Conservation (phyloP, 1,284 basidiomycete genomes). For the Austroboletus niveus region DNA sequence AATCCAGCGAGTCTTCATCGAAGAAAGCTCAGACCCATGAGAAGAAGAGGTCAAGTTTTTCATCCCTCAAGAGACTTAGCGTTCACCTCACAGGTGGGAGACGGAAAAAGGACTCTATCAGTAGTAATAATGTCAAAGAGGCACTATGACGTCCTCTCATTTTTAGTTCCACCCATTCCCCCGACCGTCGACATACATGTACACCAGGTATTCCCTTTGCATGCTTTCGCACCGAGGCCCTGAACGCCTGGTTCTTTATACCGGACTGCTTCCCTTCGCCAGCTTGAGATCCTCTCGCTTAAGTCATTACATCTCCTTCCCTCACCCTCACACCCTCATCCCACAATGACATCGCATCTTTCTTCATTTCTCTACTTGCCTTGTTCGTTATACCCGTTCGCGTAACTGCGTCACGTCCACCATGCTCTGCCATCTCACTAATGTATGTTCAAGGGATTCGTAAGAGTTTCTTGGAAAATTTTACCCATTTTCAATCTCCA, state of each 20-base stretch:
- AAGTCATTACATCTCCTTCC: slow-evolving; percentile 11
- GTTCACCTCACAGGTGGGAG: slow-evolving; percentile 34
- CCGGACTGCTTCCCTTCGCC: slow-evolving; percentile 5
- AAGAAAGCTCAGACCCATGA: slow-evolving; percentile 39
- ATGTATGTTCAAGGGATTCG: slow-evolving; percentile 25
- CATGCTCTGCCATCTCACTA: slow-evolving; percentile 31
- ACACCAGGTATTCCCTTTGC: slow-evolving; percentile 15
- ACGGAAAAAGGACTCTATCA: slow-evolving; percentile 54
- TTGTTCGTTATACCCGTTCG: slow-evolving; percentile 30
- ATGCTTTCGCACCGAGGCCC: slow-evolving; percentile 7
- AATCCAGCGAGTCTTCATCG: slow-evolving; percentile 9
- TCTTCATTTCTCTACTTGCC: slow-evolving; percentile 4
- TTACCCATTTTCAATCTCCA: neutral
- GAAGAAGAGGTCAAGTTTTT: slow-evolving; percentile 52
- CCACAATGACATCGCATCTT: slow-evolving; percentile 14
- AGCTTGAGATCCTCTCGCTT: slow-evolving; percentile 4
- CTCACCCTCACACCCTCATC: slow-evolving; percentile 7
- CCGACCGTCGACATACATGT: slow-evolving; percentile 18
- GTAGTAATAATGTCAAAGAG: slow-evolving; percentile 35
- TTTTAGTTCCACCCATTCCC: slow-evolving; percentile 1
- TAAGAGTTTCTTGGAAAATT: slow-evolving; percentile 15
- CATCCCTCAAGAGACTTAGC: slow-evolving; percentile 56
- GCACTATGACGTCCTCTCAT: slow-evolving; percentile 24
- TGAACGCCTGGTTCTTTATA: slow-evolving; percentile 7
- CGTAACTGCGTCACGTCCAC: slow-evolving; percentile 31